Evolutionary conservation across 352 stramenopile species (phyloP), one percentile per base, ranked within the genome.

Genomic region (Pythium folliculosum): DNA sequence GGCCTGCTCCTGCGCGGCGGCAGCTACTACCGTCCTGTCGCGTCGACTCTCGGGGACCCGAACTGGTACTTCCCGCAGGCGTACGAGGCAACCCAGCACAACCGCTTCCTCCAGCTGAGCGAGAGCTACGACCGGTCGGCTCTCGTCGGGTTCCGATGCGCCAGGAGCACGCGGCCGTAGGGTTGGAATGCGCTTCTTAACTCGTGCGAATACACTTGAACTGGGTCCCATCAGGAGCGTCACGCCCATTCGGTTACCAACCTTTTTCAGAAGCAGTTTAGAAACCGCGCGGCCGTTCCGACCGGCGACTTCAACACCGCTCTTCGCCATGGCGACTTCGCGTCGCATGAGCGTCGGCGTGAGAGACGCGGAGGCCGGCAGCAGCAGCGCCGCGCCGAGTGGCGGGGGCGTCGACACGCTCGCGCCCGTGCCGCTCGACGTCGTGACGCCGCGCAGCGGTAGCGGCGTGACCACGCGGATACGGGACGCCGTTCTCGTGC

Each of bases 31-130:
- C 70, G 81, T 17, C 85, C 86, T 0, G 70, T 93, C 14, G 74
- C 85, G 14, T 84, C 85, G 9, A 92, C 82, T 1, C 74, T 86
- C 12, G 80, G 70, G 25, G 88, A 94, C 50, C 84, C 86, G 14
- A 93, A 92, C 70, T 96, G 88, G 88, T 96, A 96, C 66, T 95
- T 95, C 55, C 88, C 84, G 8, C 80, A 91, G 63, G 81, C 84
- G 53, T 60, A 87, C 23, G 60, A 77, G 27, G 58, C 77, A 10
- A 78, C 82, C 22, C 68, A 94, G 63, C 86, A 96, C 69, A 92
- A 93, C 53, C 80, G 80, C 5, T 89, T 91, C 51, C 75, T 96
- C 6, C 87, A 86, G 70, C 71, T 90, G 30, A 90, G 83, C 54
- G 73, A 88, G 62, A 80, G 78, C 43, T 90, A 90, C 71, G 88